Percentiles rank a stretch among this genome's conserved stretches.
phyloP scores from a whole-genome alignment of 495 filamentous ascomycete genomes.

The Saxophila tyrrhenica region DNA sequence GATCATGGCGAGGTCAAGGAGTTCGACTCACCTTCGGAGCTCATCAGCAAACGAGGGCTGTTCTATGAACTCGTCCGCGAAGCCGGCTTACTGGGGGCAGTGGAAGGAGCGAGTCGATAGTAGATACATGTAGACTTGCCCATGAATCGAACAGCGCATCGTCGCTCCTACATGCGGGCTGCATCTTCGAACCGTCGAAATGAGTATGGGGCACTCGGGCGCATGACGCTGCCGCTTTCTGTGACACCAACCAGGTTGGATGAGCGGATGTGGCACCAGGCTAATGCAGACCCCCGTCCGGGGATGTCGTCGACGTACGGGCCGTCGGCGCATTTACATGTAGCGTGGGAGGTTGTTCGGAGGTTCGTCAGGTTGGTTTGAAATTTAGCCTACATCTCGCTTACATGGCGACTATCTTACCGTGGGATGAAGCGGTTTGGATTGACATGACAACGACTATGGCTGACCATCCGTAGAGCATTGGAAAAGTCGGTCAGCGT shows the following conservation, averaged over 20 bases:
- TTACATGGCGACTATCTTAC: too few relatives aligned
- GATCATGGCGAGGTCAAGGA: slow-evolving; percentile 48
- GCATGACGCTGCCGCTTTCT: neutral
- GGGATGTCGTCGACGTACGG: too few relatives aligned
- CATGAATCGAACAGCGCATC: neutral
- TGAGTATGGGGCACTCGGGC: too few relatives aligned
- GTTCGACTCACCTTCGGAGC: slow-evolving; percentile 33
- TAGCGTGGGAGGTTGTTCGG: too few relatives aligned
- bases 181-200: neutral
- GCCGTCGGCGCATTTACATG: too few relatives aligned
- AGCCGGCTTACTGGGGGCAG: slow-evolving; percentile 24
- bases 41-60: slow-evolving; percentile 27
- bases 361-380: too few relatives aligned
- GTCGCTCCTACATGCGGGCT: neutral
- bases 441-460: too few relatives aligned
- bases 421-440: too few relatives aligned
- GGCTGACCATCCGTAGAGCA: too few relatives aligned
- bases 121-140: neutral
- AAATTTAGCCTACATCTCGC: too few relatives aligned
- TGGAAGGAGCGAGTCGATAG: slow-evolving; percentile 1
- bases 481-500: too few relatives aligned
- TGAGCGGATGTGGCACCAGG: neutral
- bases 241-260: neutral
- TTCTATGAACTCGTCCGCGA: slow-evolving; percentile 35
- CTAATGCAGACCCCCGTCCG: too few relatives aligned